Evolutionary conservation across 1,284 basidiomycete species (phyloP).

Genomic region (Spongiforma sp.): DNA sequence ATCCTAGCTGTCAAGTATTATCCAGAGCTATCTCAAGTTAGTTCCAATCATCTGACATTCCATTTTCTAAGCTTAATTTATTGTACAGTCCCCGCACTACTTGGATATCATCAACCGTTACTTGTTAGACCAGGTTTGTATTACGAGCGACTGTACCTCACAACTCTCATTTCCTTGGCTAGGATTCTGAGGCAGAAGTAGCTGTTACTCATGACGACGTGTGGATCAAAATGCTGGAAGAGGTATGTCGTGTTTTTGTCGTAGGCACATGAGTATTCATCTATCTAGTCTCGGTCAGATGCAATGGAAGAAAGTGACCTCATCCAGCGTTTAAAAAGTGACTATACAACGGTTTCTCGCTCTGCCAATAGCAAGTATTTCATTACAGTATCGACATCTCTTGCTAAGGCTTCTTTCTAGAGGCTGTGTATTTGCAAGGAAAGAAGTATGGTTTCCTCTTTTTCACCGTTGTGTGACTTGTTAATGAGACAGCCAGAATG

Average conservation of each 20-base stretch:
- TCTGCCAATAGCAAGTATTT: neutral
- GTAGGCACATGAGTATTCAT: neutral
- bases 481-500: neutral
- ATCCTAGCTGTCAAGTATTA: neutral
- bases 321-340: neutral
- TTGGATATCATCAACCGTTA: slow-evolving; percentile 8
- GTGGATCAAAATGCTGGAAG: slow-evolving; percentile 2
- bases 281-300: neutral
- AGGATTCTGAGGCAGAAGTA: neutral
- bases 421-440: neutral
- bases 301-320: slow-evolving; percentile 1
- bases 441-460: neutral
- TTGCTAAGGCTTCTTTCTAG: neutral
- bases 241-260: neutral
- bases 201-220: slow-evolving; percentile 6
- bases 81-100: neutral
- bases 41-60: neutral
- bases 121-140: slow-evolving; percentile 7
- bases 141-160: neutral
- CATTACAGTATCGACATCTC: neutral
- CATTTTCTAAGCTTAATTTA: neutral
- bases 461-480: too few species aligned
- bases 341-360: neutral
- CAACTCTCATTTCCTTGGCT: neutral
- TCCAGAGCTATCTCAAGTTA: neutral